phyloP scores from a whole-genome alignment of 768 basidiomycete genomes.

The Chalciporus piperatus region DNA sequence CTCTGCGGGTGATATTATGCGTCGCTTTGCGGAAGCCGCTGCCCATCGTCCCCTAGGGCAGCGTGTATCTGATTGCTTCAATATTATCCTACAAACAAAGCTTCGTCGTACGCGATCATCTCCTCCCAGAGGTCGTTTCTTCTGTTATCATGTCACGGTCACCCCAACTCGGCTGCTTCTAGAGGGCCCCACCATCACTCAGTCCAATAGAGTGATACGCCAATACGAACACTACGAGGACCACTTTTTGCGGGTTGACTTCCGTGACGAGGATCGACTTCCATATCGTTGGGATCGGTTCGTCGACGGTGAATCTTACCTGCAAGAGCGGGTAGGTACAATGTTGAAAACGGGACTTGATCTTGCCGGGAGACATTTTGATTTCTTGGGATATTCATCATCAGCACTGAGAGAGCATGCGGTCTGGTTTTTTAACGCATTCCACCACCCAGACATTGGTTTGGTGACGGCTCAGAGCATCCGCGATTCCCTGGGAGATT shows the following conservation, averaged over 20 bases:
- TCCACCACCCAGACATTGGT: conserved; percentile 44
- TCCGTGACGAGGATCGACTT: conserved; percentile 80
- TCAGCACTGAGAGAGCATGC: conserved; percentile 78
- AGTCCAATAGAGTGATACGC: conserved; percentile 81
- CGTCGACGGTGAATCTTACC: conserved; percentile 55
- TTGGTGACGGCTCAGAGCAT: conserved; percentile 56
- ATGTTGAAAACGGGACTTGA: conserved; percentile 62
- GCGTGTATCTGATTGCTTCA: conserved; percentile 44
- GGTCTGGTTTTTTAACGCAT: conserved; percentile 78
- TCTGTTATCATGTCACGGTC: conserved; percentile 73
- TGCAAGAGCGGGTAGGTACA: conserved; percentile 56
- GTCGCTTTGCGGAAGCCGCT: conserved; percentile 51
- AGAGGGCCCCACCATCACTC: conserved; percentile 72
- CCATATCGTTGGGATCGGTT: conserved; percentile 69
- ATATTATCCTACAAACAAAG: conserved; percentile 30
- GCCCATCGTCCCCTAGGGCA: conserved; percentile 43
- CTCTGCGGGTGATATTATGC: conserved; percentile 48
- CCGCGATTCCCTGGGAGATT: conserved; percentile 65
- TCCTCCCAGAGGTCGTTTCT: conserved; percentile 43
- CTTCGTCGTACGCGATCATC: conserved; percentile 14
- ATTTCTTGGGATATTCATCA: conserved; percentile 80
- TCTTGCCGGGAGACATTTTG: conserved; percentile 68
- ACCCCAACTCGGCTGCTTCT: conserved; percentile 72
- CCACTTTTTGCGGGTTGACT: conserved; percentile 78
- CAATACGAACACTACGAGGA: conserved; percentile 57